Percentiles rank a stretch among this genome's conserved stretches.
phyloP scores from a whole-genome alignment of 495 filamentous ascomycete species.

The Penicillium alfredii region DNA sequence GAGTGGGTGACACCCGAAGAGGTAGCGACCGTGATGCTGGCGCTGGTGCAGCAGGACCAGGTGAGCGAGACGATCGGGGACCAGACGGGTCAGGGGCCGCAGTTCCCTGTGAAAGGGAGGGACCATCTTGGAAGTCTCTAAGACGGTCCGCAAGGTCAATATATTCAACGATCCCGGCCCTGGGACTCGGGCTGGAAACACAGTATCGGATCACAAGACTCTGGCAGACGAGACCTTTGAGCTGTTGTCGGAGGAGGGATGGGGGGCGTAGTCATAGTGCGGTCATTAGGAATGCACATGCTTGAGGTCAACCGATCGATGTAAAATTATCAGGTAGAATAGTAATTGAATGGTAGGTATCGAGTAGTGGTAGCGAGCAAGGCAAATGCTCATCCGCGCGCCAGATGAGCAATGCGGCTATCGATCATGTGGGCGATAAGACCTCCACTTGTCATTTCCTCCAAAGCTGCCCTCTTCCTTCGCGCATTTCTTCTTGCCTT shows the following conservation, averaged over 20 bases:
- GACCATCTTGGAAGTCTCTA: slow-evolving; percentile 54
- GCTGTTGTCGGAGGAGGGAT: slow-evolving; percentile 37
- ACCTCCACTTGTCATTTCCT: not conserved
- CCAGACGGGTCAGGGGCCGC: slow-evolving; percentile 23
- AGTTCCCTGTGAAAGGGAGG: slow-evolving; percentile 39
- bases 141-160: slow-evolving; percentile 48
- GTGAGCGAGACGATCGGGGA: slow-evolving; percentile 42
- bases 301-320: too few relatives aligned
- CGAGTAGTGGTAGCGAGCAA: not conserved
- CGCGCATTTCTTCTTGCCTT: slow-evolving; percentile 4
- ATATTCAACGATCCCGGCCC: slow-evolving; percentile 56
- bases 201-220: slow-evolving; percentile 33
- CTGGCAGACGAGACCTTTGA: slow-evolving; percentile 43
- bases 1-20: slow-evolving; percentile 60
- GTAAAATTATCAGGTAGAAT: too few relatives aligned
- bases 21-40: slow-evolving; percentile 60
- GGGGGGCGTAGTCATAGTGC: slow-evolving; percentile 31
- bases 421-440: slow-evolving; percentile 10
- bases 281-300: slow-evolving; percentile 5
- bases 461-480: too few relatives aligned
- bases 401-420: too few relatives aligned
- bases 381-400: too few relatives aligned
- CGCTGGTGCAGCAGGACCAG: slow-evolving; percentile 47
- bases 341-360: too few relatives aligned
- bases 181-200: slow-evolving; percentile 38